Conservation (phyloP, 345 rosid species). For the Aquilaria sinensis region DNA sequence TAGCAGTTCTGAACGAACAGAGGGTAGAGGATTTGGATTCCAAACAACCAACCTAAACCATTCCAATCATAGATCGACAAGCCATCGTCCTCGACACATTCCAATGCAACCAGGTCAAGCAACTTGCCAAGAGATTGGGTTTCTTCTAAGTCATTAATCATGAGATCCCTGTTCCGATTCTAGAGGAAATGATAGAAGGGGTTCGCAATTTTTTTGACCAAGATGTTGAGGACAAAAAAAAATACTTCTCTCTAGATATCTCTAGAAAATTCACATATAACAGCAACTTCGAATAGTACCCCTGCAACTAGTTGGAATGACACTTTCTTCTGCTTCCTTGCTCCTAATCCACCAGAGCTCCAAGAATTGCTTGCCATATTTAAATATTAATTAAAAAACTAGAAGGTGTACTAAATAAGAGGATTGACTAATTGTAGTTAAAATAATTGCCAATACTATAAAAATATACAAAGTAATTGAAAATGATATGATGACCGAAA, state of each 20-base stretch:
- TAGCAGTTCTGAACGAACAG: too few species aligned
- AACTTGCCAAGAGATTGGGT: conserved; percentile 36
- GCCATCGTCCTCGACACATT: conserved; percentile 4
- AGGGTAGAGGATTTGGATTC: neutral
- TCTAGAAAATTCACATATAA: conserved; percentile 19
- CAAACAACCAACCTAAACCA: neutral
- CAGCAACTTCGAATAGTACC: conserved; percentile 33
- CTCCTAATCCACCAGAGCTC: conserved; percentile 29
- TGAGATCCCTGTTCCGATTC: conserved; percentile 24
- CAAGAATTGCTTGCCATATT: conserved; percentile 32
- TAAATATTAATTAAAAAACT: too few species aligned
- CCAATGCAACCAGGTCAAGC: conserved; percentile 13
- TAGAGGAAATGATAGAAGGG: conserved; percentile 28
- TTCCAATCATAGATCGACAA: conserved; percentile 38
- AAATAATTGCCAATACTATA: too few species aligned
- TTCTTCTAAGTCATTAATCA: conserved; percentile 51
- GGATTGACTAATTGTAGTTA: too few species aligned
- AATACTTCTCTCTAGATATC: conserved; percentile 19
- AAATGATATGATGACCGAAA: too few species aligned
- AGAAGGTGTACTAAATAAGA: too few species aligned
- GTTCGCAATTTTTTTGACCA: conserved; percentile 35
- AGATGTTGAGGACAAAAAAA: conserved; percentile 27
- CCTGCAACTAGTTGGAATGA: conserved; percentile 44
- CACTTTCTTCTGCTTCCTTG: conserved; percentile 26
- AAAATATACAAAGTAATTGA: too few species aligned